Evolutionary conservation across 2,329 filamentous ascomycete genomes (phyloP).

Genomic region (Elsinoe australis): DNA sequence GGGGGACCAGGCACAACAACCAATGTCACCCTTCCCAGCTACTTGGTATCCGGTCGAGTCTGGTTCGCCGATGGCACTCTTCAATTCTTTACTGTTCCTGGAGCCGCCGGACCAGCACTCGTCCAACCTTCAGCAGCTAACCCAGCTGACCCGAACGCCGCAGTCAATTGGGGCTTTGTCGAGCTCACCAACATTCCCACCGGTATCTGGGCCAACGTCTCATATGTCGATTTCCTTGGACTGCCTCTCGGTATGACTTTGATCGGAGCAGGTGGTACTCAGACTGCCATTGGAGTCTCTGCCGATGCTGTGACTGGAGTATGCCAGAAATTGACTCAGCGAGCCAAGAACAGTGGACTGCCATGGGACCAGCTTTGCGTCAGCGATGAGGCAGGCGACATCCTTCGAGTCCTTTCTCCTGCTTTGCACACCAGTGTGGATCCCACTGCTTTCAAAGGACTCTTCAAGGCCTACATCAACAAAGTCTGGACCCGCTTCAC

Average conservation of each 20-base stretch:
- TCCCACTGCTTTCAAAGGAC: constrained; percentile 39
- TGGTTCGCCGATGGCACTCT: constrained; percentile 42
- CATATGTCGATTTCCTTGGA: constrained; percentile 31
- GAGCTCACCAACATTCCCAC: constrained; percentile 43
- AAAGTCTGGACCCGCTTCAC: constrained; percentile 45
- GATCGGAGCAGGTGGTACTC: constrained; percentile 41
- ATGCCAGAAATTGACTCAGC: constrained; percentile 47
- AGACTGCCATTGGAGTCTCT: constrained; percentile 52
- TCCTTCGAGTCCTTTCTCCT: constrained; percentile 36
- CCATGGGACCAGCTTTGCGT: constrained; percentile 57
- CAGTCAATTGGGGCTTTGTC: constrained; percentile 38
- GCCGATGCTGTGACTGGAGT: constrained; percentile 50
- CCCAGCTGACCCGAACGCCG: constrained; percentile 35
- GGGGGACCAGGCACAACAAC: constrained; percentile 34
- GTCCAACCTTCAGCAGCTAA: constrained; percentile 44
- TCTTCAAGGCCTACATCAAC: constrained; percentile 46
- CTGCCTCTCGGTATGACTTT: constrained; percentile 49
- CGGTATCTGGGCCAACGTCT: constrained; percentile 38
- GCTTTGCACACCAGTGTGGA: constrained; percentile 39
- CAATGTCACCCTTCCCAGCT: constrained; percentile 36
- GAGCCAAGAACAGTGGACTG: constrained; percentile 48
- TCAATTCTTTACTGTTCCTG: constrained; percentile 37
- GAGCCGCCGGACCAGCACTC: constrained; percentile 30
- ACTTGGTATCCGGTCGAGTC: constrained; percentile 38
- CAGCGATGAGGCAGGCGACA: constrained; percentile 29